Base-by-base conservation (phyloP, 2,329 filamentous ascomycete genomes). In the Catunica adiposa region DNA sequence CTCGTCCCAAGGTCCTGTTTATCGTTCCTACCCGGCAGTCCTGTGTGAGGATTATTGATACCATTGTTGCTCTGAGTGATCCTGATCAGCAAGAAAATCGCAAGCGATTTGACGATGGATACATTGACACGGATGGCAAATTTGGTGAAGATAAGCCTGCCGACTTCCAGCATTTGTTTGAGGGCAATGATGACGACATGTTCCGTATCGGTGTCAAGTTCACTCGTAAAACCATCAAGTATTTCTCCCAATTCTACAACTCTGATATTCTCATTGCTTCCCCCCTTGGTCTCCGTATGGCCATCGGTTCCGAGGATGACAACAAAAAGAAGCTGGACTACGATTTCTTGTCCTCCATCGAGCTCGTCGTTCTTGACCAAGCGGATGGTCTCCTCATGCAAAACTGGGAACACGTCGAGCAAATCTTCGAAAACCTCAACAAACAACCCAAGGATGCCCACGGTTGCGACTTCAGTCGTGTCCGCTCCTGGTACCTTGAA, bases 181-280 rank as follows among this genome's bases (percentile, higher is more conserved):
- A 83, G 59, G 92, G 92, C 58, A 97, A 96, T 65, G 88, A 95
- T 66, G 92, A 97, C 66, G 92, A 98, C 69, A 92, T 94, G 78
- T 98, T 97, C 71, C 82, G 90, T 2, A 73, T 97, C 1, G 92
- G 90, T n/a, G 69, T 98, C 65, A 98, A 97, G 68, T 94, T 98
- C 66, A 97, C 92, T 0, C 80, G 92, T 59, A 97, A 96, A 69
- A 94, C 89, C 0, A 75, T 97, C 65, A 97, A 96, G 67, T 92
- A 86, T 66, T 98, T 94, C 70, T 79, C 90, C 0, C 85, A 89
- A 60, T 98, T 98, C 67, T 97, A 97, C 73, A 90, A 84, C 66
- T 95, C 89, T 8, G 92, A 98, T 66, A 89, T 98, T 61, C 87
- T 98, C 56, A 75, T 98, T 55, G 89, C 88, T 22, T 94, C 88